These are phyloP conservation scores for Rhizopus sp. DNA, from an alignment of 371 early-diverging fungal genomes.

Conservation along the genomic window DNA sequence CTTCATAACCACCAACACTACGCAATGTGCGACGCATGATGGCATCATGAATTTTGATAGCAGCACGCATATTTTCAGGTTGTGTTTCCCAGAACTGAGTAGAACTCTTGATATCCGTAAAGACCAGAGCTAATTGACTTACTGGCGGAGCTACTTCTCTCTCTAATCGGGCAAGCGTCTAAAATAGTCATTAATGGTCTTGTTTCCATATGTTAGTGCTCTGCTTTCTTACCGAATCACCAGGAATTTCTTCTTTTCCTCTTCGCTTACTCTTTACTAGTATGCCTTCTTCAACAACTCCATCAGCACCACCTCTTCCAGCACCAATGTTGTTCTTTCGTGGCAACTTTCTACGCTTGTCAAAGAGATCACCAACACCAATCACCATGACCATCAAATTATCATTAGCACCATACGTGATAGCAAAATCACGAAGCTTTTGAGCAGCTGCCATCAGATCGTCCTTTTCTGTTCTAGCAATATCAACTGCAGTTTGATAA, in stretches of 20 bases:
- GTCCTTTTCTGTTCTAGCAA: slow-evolving; percentile 74
- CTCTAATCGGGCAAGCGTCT: slow-evolving; percentile 67
- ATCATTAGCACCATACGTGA: slow-evolving; percentile 77
- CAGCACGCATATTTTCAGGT: slow-evolving; percentile 84
- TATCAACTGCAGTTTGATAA: slow-evolving; percentile 82
- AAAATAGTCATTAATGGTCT: background rate
- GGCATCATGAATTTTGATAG: slow-evolving; percentile 87
- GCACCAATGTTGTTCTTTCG: slow-evolving; percentile 22
- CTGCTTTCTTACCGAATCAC: slow-evolving; percentile 46
- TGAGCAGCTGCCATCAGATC: slow-evolving; percentile 80
- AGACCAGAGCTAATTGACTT: slow-evolving; percentile 86
- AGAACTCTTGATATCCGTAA: slow-evolving; percentile 95
- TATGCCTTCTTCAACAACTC: slow-evolving; percentile 24
- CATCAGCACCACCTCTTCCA: slow-evolving; percentile 20
- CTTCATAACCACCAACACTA: slow-evolving; percentile 93
- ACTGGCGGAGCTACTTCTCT: slow-evolving; percentile 86
- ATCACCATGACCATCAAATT: slow-evolving; percentile 86
- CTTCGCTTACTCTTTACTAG: slow-evolving; percentile 44
- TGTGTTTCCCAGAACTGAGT: slow-evolving; percentile 93
- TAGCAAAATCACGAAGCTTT: slow-evolving; percentile 84
- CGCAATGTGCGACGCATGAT: slow-evolving; percentile 86
- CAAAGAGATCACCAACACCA: slow-evolving; percentile 76
- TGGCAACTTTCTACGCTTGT: slow-evolving; percentile 33
- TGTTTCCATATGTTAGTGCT: background rate
- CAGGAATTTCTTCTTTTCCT: slow-evolving; percentile 51